Base-by-base conservation (phyloP, 2,329 filamentous ascomycete genomes). In the Colletotrichum destructivum region DNA sequence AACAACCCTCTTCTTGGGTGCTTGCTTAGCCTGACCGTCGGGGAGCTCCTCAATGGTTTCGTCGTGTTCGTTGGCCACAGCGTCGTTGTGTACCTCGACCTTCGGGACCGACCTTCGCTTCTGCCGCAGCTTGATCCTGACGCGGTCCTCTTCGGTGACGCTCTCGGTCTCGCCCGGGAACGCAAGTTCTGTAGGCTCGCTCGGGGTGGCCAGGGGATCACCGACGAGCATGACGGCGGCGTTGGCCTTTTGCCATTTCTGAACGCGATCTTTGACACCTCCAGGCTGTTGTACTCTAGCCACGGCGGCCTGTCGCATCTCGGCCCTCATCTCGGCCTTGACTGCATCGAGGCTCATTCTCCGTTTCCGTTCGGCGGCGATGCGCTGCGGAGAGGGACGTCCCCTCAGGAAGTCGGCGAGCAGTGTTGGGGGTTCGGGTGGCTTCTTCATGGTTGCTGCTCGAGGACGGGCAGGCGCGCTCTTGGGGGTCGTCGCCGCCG, bases 1-100 rank as follows among this genome's bases (percentile, higher is more conserved):
- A 73, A 98, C 90, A 65, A 98, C 94, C 74, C 95, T 90, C 86
- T 97, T 98, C 83, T 94, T 95, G 18, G 96, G 96, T 56, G 94
- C 90, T 61, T 86, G 81, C 63, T 90, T 79, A 82, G 86, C 76
- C 78, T 72, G 49, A 60, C 82, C 80, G 42, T 64, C 63, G 63
- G 76, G 69, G 72, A 70, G 55, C 18, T 75, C 69, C 56, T 74
- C 69, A 56, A 67, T 62, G 31, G 71, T 61, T 69, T 75, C 80
- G 8, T 76, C 68, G 40, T 77, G 75, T 42, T 75, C 66, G 73
- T 74, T 75, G 74, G 75, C 74, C 71, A 81, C 38, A 74, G 78
- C 74, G 68, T 79, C 62, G 75, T 79, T 81, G 42, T 78, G 77
- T 6, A 76, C 71, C n/a, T 78, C 77, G 21, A 78, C 67, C 40